Base-by-base conservation (phyloP, 768 basidiomycete genomes). In the Cystobasidium onofrii region DNA sequence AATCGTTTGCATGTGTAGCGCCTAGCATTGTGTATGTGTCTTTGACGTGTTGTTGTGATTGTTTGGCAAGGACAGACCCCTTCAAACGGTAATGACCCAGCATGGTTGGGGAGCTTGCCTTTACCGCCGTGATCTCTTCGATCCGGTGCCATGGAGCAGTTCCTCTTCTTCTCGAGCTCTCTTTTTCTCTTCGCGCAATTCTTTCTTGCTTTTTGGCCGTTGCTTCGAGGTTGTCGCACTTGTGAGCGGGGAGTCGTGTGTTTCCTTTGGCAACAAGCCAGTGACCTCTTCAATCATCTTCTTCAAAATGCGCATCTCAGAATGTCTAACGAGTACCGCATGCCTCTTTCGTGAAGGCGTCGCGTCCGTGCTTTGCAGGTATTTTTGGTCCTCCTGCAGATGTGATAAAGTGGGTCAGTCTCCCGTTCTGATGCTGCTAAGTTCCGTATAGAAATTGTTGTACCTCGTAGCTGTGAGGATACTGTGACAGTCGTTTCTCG, bases 221-320 rank as follows among this genome's bases (percentile, higher is more conserved):
- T 29, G 39, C 31, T 52, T 67, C n/a, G 13, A 25, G 9, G 65
- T 18, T 29, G 44, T 27, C 7, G 27, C 43, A 2, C 33, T 27
- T 29, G 65, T 15, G 44, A n/a, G 46, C 46, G 15, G 4, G 46
- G 9, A 20, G 9, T n/a, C 10, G 39, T 39, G 39, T 39, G 39
- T 29, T 31, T 55, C 34, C n/a, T 46, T 17, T n/a, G 69, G 69
- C 52, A 71, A 29, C 29, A 55, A 23, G 33, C 9, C 20, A 12
- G 50, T 3, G 9, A 71, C 10, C 52, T 55, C 69, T 25, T 31
- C 55, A 3, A 71, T 71, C 18, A 71, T n/a, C n/a, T 60, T 36
- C n/a, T 77, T 78, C 67, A 93, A 78, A 15, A 92, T 87, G 27
- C 85, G 82, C 81, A 92, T 92, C 82, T 94, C 92, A 2, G 90